Evolutionary conservation across 2,329 filamentous ascomycete genomes (phyloP).

Genomic region (Clarireedia hainanense): DNA sequence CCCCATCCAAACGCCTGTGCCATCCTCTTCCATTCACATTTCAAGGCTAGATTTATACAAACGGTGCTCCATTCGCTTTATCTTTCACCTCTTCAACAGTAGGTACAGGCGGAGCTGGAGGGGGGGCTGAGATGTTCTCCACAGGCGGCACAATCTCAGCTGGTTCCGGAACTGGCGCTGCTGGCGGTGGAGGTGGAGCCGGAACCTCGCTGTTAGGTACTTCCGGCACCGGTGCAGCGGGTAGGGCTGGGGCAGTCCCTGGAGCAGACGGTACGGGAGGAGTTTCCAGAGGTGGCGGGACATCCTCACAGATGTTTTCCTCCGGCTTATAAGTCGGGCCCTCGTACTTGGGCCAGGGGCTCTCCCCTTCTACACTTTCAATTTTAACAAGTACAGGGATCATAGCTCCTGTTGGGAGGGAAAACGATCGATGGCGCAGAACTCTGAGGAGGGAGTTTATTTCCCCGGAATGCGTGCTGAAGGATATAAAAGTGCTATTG

Average conservation of each 20-base stretch:
- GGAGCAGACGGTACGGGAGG: background rate
- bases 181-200: background rate
- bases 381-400: slow-evolving; percentile 61
- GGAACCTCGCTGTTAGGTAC: background rate
- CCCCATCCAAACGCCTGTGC: no score
- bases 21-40: no score
- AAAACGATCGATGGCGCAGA: slow-evolving; percentile 53
- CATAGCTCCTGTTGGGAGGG: slow-evolving; percentile 57
- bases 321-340: background rate
- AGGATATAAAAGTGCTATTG: slow-evolving; percentile 46
- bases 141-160: background rate
- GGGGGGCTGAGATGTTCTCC: background rate
- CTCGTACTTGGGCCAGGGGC: slow-evolving; percentile 8
- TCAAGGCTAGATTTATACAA: background rate
- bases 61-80: background rate
- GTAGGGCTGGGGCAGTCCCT: background rate
- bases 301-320: background rate
- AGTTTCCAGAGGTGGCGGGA: background rate
- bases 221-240: background rate
- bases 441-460: slow-evolving; percentile 46
- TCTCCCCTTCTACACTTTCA: slow-evolving; percentile 31
- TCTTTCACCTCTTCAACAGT: background rate
- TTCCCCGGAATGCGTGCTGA: slow-evolving; percentile 53
- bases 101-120: background rate
- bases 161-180: background rate